Evolutionary conservation across 1,139 yeast species (phyloP).

Genomic region (Wickerhamomyces sp.): DNA sequence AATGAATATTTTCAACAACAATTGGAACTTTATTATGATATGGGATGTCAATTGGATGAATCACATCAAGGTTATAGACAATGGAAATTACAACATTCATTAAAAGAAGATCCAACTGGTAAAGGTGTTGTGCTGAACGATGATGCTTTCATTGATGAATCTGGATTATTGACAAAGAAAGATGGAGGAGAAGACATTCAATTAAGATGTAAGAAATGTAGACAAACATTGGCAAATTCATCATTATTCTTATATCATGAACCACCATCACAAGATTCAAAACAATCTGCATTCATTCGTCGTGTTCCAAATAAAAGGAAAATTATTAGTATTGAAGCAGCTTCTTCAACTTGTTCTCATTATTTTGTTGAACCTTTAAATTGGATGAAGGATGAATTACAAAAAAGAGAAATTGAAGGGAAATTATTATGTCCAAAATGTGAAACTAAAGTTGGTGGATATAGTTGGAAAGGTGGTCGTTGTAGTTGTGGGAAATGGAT

Average conservation of each 20-base stretch:
- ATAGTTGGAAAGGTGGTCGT: conserved; percentile 91
- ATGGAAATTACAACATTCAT: conserved; percentile 40
- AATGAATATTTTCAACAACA: conserved; percentile 76
- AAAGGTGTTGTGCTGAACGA: conserved; percentile 26
- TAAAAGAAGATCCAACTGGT: conserved; percentile 31
- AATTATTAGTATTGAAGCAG: conserved; percentile 49
- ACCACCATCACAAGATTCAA: conserved; percentile 55
- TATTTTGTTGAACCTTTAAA: conserved; percentile 77
- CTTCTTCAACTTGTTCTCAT: conserved; percentile 70
- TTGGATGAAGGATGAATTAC: conserved; percentile 86
- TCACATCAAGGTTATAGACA: conserved; percentile 44
- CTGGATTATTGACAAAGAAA: conserved; percentile 22
- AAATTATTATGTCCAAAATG: conserved; percentile 84
- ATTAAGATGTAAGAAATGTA: conserved; percentile 67
- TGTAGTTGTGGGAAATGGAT: conserved; percentile 97
- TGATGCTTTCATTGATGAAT: conserved; percentile 22
- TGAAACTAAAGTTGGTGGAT: conserved; percentile 77
- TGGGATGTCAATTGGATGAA: conserved; percentile 36
- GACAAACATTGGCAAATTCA: conserved; percentile 44
- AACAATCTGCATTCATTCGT: conserved; percentile 58
- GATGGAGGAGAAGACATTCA: conserved; percentile 27
- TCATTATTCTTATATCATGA: conserved; percentile 53
- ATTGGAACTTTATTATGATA: conserved; percentile 51
- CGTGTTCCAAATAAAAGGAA: conserved; percentile 57
- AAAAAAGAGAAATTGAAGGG: conserved; percentile 69